Base-by-base conservation (phyloP, 208 protist species). In the Zelonia costaricensis region DNA sequence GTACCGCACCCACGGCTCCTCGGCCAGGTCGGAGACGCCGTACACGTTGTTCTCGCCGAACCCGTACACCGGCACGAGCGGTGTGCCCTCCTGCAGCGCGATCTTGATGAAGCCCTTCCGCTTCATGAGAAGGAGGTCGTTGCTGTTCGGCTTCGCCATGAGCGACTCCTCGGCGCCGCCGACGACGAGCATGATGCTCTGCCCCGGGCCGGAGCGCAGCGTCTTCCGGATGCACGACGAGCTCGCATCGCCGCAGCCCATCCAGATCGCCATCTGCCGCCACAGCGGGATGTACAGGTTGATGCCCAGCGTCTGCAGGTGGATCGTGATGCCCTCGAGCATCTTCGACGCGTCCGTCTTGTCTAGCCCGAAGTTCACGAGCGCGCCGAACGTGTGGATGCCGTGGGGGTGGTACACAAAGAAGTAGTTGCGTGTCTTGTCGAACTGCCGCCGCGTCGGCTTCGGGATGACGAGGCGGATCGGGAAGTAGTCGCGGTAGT, bases 41-140 rank as follows among this genome's bases (percentile, higher is more conserved):
- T 92, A 96, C 15, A 87, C 83, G 74, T 92, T 86, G 61, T 88
- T 96, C 56, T 96, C 91, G 3, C 91, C 91, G 61, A 96, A 94
- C 46, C 64, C 84, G 71, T 93, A 94, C 20, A 89, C 82, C 0
- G 91, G 91, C 43, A 96, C 91, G 1, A 96, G 76, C 10, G 78
- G 68, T 1, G 65, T 62, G 25, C 91, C 91, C 57, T 86, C 77
- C 56, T 94, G 76, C 20, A 96, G 66, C 27, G 91, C 91, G 48
- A 94, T 90, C 54, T 87, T 88, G 42, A 94, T 80, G 60, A 96
- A 96, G 0, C 91, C 91, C 46, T 91, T 93, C 7, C 91, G 80
- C 46, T 83, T 76, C 31, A 77, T 60, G 9, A 96, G 67, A 6
- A 80, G 54, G 1, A 96, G 62, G 31, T 94, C 82, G 70, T 92